phyloP scores from a whole-genome alignment of 805 yeast genomes.

The Schwanniomyces sp. region DNA sequence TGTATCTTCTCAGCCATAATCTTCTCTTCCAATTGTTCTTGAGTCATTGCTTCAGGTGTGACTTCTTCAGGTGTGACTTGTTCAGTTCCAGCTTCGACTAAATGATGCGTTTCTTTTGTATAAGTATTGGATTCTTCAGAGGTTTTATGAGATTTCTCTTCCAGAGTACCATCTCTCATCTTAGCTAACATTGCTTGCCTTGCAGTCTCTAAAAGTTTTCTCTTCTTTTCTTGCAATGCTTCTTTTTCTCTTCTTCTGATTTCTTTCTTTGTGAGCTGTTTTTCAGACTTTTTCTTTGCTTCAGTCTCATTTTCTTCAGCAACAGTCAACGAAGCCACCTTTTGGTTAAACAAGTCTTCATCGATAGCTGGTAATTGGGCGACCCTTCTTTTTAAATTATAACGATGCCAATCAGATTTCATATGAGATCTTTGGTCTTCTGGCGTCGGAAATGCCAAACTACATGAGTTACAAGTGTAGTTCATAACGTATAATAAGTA shows the following conservation, averaged over 20 bases:
- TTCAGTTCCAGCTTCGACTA: constrained; percentile 1
- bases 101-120: background rate
- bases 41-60: constrained; percentile 9
- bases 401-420: constrained; percentile 98
- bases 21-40: constrained; percentile 38
- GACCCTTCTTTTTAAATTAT: constrained; percentile 90
- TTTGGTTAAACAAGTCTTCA: constrained; percentile 38
- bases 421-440: constrained; percentile 88
- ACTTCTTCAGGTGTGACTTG: background rate
- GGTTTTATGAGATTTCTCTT: background rate
- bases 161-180: constrained; percentile 1
- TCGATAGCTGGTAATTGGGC: constrained; percentile 54
- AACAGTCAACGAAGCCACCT: constrained; percentile 20
- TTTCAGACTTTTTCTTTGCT: constrained; percentile 19
- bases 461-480: constrained; percentile 85
- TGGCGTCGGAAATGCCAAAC: constrained; percentile 75
- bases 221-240: constrained; percentile 48
- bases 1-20: constrained; percentile 45
- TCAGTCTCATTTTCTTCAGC: constrained; percentile 17
- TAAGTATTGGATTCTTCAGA: background rate
- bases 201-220: constrained; percentile 48
- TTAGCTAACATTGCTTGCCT: constrained; percentile 36
- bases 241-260: constrained; percentile 51
- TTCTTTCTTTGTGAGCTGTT: constrained; percentile 48
- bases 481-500: constrained; percentile 5